These are phyloP conservation scores for Kwoniella shivajii DNA, from an alignment of 1,284 basidiomycete species.

Conservation along the genomic window DNA sequence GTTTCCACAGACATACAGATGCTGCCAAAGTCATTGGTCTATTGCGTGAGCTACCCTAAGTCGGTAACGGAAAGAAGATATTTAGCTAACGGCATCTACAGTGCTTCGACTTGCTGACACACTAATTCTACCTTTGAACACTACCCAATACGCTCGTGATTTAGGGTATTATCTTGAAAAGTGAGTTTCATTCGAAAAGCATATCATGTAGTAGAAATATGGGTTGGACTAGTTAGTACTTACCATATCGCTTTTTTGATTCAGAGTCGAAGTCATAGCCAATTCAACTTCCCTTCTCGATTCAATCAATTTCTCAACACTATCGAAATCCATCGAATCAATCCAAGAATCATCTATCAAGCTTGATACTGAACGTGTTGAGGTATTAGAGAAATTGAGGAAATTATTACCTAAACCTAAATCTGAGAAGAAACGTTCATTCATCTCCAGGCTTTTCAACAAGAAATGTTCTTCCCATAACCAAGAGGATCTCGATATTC, in stretches of 20 bases:
- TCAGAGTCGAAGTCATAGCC: conserved; percentile 61
- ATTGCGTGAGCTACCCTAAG: conserved; percentile 37
- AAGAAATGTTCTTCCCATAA: not conserved
- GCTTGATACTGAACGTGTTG: conserved; percentile 62
- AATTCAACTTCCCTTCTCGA: conserved; percentile 32
- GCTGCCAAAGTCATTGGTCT: conserved; percentile 69
- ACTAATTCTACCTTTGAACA: conserved; percentile 69
- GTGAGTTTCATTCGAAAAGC: conserved; percentile 23
- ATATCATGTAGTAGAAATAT: too few species aligned
- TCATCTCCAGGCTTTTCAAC: conserved; percentile 1
- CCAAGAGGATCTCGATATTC: not conserved
- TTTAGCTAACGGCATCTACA: conserved; percentile 2
- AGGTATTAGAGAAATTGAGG: conserved; percentile 50
- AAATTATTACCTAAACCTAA: conserved; percentile 40
- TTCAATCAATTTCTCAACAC: conserved; percentile 56
- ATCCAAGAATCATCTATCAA: conserved; percentile 60
- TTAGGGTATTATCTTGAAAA: conserved; percentile 64
- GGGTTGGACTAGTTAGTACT: too few species aligned
- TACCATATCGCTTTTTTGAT: too few species aligned
- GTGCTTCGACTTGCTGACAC: conserved; percentile 66
- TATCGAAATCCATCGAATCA: conserved; percentile 60
- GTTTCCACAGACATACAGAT: conserved; percentile 71
- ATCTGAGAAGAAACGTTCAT: conserved; percentile 1
- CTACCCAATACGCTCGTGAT: conserved; percentile 71
- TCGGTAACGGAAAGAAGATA: not conserved